These are phyloP conservation scores for Coemansia sp. DNA, from an alignment of 192 early-diverging fungal genomes.

Conservation along the genomic window DNA sequence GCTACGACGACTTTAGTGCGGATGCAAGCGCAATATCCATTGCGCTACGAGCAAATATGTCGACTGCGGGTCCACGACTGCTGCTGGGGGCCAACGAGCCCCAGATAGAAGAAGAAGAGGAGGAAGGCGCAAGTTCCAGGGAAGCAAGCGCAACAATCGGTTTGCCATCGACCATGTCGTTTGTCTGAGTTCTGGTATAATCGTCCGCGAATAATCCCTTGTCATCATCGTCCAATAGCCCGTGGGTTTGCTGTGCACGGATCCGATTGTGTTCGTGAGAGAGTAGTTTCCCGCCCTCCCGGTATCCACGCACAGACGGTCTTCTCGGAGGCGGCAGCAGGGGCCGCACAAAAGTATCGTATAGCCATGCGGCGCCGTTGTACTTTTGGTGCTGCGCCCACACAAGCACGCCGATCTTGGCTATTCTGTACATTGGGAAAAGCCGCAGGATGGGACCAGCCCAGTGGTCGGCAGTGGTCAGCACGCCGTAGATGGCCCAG, in stretches of 20 bases:
- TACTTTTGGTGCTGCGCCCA: conserved; percentile 54
- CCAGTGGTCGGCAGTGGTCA: conserved; percentile 54
- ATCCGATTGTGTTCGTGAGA: background rate
- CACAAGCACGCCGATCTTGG: conserved; percentile 44
- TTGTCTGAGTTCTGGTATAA: background rate
- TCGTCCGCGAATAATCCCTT: background rate
- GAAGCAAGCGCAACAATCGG: conserved; percentile 9
- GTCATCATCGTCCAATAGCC: background rate
- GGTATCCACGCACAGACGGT: background rate
- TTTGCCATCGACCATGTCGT: background rate
- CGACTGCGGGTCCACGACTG: background rate
- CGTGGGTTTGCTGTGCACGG: background rate
- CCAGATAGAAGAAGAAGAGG: conserved; percentile 47
- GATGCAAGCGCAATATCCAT: conserved; percentile 2
- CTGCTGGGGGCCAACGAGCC: background rate
- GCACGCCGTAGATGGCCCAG: conserved; percentile 49
- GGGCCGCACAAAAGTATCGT: conserved; percentile 45
- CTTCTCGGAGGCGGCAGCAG: conserved; percentile 38
- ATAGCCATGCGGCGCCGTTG: conserved; percentile 52
- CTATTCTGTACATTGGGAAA: conserved; percentile 50
- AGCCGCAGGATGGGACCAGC: conserved; percentile 45
- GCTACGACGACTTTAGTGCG: background rate
- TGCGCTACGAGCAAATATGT: conserved; percentile 1
- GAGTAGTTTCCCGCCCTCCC: background rate
- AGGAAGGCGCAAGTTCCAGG: conserved; percentile 14